Evolutionary conservation across 495 filamentous ascomycete species (phyloP).

Genomic region (Thermothielavioides terrestris): DNA sequence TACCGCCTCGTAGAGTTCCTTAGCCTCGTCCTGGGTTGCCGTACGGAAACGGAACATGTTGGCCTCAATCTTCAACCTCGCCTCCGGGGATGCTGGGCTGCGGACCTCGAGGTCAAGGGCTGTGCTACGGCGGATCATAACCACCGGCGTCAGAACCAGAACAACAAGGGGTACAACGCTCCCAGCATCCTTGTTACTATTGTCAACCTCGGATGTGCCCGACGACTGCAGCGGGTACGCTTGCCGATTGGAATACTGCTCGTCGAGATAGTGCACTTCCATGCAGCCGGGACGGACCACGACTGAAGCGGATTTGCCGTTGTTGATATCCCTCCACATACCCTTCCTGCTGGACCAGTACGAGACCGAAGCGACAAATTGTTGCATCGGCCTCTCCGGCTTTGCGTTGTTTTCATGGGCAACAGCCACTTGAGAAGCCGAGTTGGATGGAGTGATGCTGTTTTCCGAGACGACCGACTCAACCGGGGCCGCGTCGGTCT

Average conservation of each 20-base stretch:
- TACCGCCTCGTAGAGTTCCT: conserved; percentile 70
- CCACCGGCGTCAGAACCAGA: conserved; percentile 78
- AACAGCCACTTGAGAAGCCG: conserved; percentile 62
- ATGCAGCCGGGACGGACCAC: conserved; percentile 76
- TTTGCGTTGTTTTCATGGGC: conserved; percentile 42
- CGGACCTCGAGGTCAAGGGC: conserved; percentile 90
- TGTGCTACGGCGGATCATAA: conserved; percentile 78
- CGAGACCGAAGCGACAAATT: conserved; percentile 69
- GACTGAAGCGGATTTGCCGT: conserved; percentile 60
- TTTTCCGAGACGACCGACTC: conserved; percentile 31
- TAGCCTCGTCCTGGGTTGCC: conserved; percentile 64
- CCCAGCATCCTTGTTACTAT: conserved; percentile 30
- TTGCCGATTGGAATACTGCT: conserved; percentile 31
- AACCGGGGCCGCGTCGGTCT: conserved; percentile 6
- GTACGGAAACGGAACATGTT: conserved; percentile 64
- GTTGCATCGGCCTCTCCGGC: conserved; percentile 44
- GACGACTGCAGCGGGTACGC: conserved; percentile 34
- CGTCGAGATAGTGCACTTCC: conserved; percentile 64
- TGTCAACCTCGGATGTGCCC: conserved; percentile 29
- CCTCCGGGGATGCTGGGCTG: conserved; percentile 65
- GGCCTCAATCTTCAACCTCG: conserved; percentile 66
- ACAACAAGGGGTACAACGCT: conserved; percentile 55
- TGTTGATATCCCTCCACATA: conserved; percentile 64
- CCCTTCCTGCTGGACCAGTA: conserved; percentile 73
- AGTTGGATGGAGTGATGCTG: conserved; percentile 66